Evolutionary conservation across 1,284 basidiomycete species (phyloP).

Genomic region (Schizophyllum commune): DNA sequence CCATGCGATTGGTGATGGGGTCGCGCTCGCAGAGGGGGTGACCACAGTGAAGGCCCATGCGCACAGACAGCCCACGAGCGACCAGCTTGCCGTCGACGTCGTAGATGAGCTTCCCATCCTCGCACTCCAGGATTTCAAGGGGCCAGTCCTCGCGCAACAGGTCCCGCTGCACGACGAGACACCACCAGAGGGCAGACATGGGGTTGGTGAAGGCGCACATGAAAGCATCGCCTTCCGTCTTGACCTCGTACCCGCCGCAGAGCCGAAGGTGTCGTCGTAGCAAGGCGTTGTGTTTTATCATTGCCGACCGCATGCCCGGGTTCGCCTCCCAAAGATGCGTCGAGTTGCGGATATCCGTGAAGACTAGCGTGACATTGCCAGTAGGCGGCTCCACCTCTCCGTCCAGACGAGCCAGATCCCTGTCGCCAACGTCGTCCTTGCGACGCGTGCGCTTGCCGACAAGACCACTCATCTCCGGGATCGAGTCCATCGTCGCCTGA

Average conservation of each 20-base stretch:
- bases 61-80: slow-evolving; percentile 85
- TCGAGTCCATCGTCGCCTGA: slow-evolving; percentile 36
- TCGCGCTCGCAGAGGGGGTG: slow-evolving; percentile 88
- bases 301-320: slow-evolving; percentile 92
- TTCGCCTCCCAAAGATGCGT: slow-evolving; percentile 98
- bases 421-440: slow-evolving; percentile 45
- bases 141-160: slow-evolving; percentile 91
- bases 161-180: slow-evolving; percentile 81
- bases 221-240: slow-evolving; percentile 99
- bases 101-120: slow-evolving; percentile 81
- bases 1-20: slow-evolving; percentile 94
- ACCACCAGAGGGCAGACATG: slow-evolving; percentile 87
- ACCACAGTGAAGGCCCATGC: slow-evolving; percentile 98
- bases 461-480: slow-evolving; percentile 24
- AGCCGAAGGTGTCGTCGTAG: slow-evolving; percentile 83
- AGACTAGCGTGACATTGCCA: slow-evolving; percentile 90
- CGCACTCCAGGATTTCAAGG: slow-evolving; percentile 86
- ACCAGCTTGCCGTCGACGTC: slow-evolving; percentile 69
- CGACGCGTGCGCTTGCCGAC: slow-evolving; percentile 24
- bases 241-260: slow-evolving; percentile 98
- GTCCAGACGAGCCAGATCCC: slow-evolving; percentile 54
- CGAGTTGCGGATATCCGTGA: slow-evolving; percentile 98
- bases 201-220: slow-evolving; percentile 97
- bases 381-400: slow-evolving; percentile 83
- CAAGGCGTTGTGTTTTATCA: slow-evolving; percentile 86